Percentiles rank a stretch among this genome's conserved stretches.
phyloP scores from a whole-genome alignment of 371 early-diverging fungal species.

The Mucor velutinosus region DNA sequence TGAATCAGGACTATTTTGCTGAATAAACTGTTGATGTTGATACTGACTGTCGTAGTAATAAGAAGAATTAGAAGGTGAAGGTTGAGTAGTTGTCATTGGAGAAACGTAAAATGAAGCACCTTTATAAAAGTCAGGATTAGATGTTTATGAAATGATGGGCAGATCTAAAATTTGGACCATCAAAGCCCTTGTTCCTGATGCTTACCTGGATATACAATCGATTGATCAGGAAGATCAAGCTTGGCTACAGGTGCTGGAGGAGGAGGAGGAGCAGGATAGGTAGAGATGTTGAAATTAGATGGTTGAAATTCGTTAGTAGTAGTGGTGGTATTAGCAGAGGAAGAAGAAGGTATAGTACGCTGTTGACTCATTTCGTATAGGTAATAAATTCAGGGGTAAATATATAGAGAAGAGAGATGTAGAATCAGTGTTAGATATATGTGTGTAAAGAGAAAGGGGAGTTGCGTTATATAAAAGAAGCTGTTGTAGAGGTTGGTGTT shows the following conservation, averaged over 20 bases:
- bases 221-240: slow-evolving; percentile 28
- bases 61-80: slow-evolving; percentile 19
- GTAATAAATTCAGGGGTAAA: slow-evolving; percentile 3
- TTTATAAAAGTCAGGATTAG: slow-evolving; percentile 5
- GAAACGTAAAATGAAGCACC: slow-evolving; percentile 34
- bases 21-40: slow-evolving; percentile 21
- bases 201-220: slow-evolving; percentile 33
- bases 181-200: background rate
- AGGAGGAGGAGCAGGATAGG: slow-evolving; percentile 9
- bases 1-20: slow-evolving; percentile 20
- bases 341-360: slow-evolving; percentile 18
- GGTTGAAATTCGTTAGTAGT: slow-evolving; percentile 11
- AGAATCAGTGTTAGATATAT: background rate
- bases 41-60: slow-evolving; percentile 22
- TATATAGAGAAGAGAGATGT: too few species aligned
- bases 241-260: slow-evolving; percentile 4
- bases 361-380: slow-evolving; percentile 23
- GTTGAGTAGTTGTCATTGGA: slow-evolving; percentile 22
- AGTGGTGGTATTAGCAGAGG: background rate
- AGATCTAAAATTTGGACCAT: slow-evolving; percentile 6
- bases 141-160: slow-evolving; percentile 8
- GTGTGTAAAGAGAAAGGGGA: too few species aligned
- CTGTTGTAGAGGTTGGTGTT: background rate
- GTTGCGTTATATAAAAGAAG: slow-evolving; percentile 4
- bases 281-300: slow-evolving; percentile 15